A percentile compares a stretch with the other conserved stretches of the same genome.
These are phyloP conservation scores for Rhytidhysteron rufulum DNA, from an alignment of 2,329 filamentous ascomycete species.

Conservation along the genomic window DNA sequence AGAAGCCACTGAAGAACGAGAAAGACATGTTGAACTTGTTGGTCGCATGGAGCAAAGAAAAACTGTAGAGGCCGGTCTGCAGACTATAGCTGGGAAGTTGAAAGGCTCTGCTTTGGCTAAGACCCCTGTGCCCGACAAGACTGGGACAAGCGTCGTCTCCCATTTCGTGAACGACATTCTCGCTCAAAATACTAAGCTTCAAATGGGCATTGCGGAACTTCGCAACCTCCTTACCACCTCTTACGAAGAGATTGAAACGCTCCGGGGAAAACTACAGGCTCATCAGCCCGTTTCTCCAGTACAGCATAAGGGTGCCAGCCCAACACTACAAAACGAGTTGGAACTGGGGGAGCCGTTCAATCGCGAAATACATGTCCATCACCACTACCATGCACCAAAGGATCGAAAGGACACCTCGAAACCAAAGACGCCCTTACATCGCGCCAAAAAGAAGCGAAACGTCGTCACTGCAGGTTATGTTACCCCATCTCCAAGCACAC, in stretches of 20 bases:
- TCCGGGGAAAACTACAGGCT: conserved; percentile 75
- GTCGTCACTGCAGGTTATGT: conserved; percentile 55
- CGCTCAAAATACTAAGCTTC: conserved; percentile 90
- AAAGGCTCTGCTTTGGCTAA: conserved; percentile 75
- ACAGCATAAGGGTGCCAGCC: conserved; percentile 33
- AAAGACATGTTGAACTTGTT: conserved; percentile 77
- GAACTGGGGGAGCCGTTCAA: conserved; percentile 36
- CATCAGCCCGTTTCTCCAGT: conserved; percentile 63
- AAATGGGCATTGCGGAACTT: conserved; percentile 86
- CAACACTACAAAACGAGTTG: conserved; percentile 66
- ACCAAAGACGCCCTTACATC: conserved; percentile 48
- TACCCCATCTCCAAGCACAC: conserved; percentile 37
- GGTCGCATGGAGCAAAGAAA: conserved; percentile 79
- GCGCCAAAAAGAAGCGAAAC: conserved; percentile 69
- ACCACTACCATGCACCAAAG: conserved; percentile 76
- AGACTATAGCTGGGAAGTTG: conserved; percentile 72
- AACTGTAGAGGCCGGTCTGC: conserved; percentile 76
- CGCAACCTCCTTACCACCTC: conserved; percentile 86
- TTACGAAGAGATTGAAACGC: conserved; percentile 85
- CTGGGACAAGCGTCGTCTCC: conserved; percentile 71
- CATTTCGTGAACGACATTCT: conserved; percentile 95
- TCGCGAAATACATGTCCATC: conserved; percentile 79
- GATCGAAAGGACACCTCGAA: conserved; percentile 43
- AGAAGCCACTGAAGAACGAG: conserved; percentile 74
- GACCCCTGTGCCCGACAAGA: conserved; percentile 57